Base-by-base conservation (phyloP, 1,284 basidiomycete genomes). In the Ustilago shanxiensis region DNA sequence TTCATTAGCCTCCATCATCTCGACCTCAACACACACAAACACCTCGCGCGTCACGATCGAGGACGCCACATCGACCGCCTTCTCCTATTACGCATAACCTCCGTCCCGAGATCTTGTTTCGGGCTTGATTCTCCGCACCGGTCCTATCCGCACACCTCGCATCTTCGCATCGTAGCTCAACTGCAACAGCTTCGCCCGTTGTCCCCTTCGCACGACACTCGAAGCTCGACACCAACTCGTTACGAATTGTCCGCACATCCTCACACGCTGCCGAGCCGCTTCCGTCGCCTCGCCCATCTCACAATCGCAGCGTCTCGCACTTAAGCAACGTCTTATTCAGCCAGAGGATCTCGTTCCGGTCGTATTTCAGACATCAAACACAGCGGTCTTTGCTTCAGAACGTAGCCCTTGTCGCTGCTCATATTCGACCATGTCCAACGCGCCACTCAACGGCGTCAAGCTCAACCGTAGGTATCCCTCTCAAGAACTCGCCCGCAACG, bases 361-460 rank as follows among this genome's bases (percentile, higher is more conserved):
- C 41, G n/a, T n/a, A 44, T 44, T 11, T 11, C 20, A 44, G 20
- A 29, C 41, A 44, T 35, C 41, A n/a, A 18, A 24, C n/a, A 18
- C 45, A 26, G 13, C 35, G 18, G 28, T 29, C 45, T 14, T 41
- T 54, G 57, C 41, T 44, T 20, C 41, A 63, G 13, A n/a, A 39
- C 33, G 37, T 52, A 41, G 45, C 47, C 35, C 24, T 37, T 29
- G 45, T 35, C 14, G 28, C 37, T 52, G 57, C 60, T 55, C 33
- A 24, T 57, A 52, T 47, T 50, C 28, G 62, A 68, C 31, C 49
- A 80, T 80, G 79, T 79, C 79, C 29, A 79, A 72, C 73, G 79
- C 79, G 69, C 79, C 79, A 31, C 65, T 77, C 64, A 80, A 80
- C 61, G 79, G 79, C 79, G 76, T 80, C 56, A 80, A 80, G 63